Conservation (phyloP, 352 stramenopile species). For the Globisporangium spinosum region DNA sequence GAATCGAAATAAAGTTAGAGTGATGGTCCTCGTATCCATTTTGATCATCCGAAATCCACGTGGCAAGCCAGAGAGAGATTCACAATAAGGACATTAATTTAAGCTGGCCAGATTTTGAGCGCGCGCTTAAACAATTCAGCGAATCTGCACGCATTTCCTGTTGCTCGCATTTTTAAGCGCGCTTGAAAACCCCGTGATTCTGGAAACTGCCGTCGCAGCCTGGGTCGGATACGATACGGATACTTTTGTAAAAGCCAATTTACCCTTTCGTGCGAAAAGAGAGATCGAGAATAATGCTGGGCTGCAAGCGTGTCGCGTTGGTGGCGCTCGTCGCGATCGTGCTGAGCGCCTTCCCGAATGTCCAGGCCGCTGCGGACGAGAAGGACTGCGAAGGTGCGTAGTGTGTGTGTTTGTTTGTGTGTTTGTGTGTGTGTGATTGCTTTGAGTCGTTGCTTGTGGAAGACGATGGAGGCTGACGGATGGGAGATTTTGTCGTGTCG, state of each 20-base stretch:
- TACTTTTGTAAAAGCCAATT: constrained; percentile 21
- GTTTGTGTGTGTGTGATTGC: neutral
- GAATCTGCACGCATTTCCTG: neutral
- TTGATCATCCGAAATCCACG: neutral
- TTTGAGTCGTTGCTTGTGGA: neutral
- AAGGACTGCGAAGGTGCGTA: constrained; percentile 89
- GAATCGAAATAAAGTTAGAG: neutral
- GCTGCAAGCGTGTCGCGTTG: constrained; percentile 54
- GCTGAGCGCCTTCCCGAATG: constrained; percentile 25
- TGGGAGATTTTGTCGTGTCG: neutral
- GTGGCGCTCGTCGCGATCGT: constrained; percentile 68
- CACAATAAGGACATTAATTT: neutral
- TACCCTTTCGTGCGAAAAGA: neutral
- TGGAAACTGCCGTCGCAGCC: constrained; percentile 7
- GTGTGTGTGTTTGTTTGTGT: neutral
- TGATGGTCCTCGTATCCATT: constrained; percentile 2
- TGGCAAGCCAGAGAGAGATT: constrained; percentile 5
- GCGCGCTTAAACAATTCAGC: constrained; percentile 11
- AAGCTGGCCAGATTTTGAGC: neutral
- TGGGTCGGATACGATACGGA: constrained; percentile 3
- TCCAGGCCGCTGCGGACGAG: constrained; percentile 51
- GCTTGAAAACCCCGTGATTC: constrained; percentile 20
- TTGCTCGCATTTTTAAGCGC: constrained; percentile 10
- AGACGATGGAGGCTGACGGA: neutral
- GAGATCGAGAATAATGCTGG: constrained; percentile 35